phyloP scores from a whole-genome alignment of 768 basidiomycete species.

The Psilocybe azurescens region DNA sequence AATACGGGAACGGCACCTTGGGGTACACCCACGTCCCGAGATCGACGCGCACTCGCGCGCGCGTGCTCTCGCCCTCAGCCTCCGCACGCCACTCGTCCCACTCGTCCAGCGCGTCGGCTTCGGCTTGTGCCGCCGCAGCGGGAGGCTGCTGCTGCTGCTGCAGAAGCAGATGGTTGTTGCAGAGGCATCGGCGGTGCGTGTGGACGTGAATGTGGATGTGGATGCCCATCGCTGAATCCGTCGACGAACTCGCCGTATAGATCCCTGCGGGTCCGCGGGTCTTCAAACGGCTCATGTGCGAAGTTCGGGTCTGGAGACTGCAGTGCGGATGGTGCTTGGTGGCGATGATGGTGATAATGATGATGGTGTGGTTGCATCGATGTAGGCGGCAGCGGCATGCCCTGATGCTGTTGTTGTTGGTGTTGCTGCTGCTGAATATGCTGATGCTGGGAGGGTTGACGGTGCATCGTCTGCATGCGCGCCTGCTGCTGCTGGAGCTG shows the following conservation, averaged over 20 bases:
- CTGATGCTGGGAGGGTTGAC: slow-evolving; percentile 1
- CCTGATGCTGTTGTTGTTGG: slow-evolving; percentile 8
- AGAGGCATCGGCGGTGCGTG: background rate
- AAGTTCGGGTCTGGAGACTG: too few species aligned
- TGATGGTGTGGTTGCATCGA: background rate
- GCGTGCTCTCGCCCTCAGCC: slow-evolving; percentile 30
- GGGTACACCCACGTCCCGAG: slow-evolving; percentile 68
- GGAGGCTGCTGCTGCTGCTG: slow-evolving; percentile 13
- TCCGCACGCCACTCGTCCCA: slow-evolving; percentile 25
- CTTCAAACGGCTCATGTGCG: too few species aligned
- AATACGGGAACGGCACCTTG: slow-evolving; percentile 62
- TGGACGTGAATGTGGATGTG: too few species aligned
- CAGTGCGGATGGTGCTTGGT: too few species aligned
- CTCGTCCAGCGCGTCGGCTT: slow-evolving; percentile 13
- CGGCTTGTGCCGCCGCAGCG: slow-evolving; percentile 8
- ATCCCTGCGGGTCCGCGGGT: too few species aligned
- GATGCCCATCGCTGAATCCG: background rate
- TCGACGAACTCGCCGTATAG: too few species aligned
- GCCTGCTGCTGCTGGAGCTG: background rate
- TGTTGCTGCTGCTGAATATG: slow-evolving; percentile 18
- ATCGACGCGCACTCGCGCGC: slow-evolving; percentile 39
- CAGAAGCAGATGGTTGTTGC: background rate
- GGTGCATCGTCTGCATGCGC: background rate
- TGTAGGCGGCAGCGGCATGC: background rate
- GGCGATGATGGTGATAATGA: too few species aligned